These are phyloP conservation scores for Mitosporidium daphniae DNA, from an alignment of 371 early-diverging fungal species.

Conservation along the genomic window DNA sequence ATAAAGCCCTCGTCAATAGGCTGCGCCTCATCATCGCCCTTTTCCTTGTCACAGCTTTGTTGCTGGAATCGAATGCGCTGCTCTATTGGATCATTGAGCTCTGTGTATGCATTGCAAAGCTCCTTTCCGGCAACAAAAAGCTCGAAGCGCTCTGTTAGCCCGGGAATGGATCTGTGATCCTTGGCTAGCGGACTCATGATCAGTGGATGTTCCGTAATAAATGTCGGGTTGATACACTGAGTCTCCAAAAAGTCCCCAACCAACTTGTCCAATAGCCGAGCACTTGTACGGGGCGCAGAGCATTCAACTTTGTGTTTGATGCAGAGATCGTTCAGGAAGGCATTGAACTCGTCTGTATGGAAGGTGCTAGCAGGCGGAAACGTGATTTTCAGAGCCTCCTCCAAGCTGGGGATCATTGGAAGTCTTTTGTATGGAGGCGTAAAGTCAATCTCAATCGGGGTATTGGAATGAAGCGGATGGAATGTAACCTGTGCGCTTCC, in stretches of 20 bases:
- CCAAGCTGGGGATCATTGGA: slow-evolving; percentile 65
- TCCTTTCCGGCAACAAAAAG: slow-evolving; percentile 95
- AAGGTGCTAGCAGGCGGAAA: slow-evolving; percentile 56
- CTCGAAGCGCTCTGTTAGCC: slow-evolving; percentile 95
- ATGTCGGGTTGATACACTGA: slow-evolving; percentile 72
- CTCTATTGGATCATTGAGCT: slow-evolving; percentile 89
- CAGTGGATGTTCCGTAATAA: slow-evolving; percentile 84
- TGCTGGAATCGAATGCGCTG: slow-evolving; percentile 81
- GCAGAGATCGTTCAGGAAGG: slow-evolving; percentile 58
- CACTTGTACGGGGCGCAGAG: slow-evolving; percentile 60
- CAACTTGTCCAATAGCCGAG: slow-evolving; percentile 85
- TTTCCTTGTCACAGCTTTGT: slow-evolving; percentile 79
- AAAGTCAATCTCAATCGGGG: slow-evolving; percentile 52
- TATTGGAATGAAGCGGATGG: slow-evolving; percentile 43
- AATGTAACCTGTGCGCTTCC: slow-evolving; percentile 55
- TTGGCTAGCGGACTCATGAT: slow-evolving; percentile 98
- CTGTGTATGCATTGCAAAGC: slow-evolving; percentile 87
- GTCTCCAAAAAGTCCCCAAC: slow-evolving; percentile 88
- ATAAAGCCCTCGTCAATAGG: slow-evolving; percentile 89
- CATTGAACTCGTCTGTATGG: slow-evolving; percentile 30
- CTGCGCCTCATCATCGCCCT: slow-evolving; percentile 98
- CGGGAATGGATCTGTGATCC: slow-evolving; percentile 51
- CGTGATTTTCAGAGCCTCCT: slow-evolving; percentile 41
- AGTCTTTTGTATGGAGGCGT: slow-evolving; percentile 79
- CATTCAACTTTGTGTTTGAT: slow-evolving; percentile 60